A percentile compares a stretch with the other conserved stretches of the same genome.
Evolutionary conservation across 179 eudicot genomes (phyloP).

Genomic region (Silene coronaria): DNA sequence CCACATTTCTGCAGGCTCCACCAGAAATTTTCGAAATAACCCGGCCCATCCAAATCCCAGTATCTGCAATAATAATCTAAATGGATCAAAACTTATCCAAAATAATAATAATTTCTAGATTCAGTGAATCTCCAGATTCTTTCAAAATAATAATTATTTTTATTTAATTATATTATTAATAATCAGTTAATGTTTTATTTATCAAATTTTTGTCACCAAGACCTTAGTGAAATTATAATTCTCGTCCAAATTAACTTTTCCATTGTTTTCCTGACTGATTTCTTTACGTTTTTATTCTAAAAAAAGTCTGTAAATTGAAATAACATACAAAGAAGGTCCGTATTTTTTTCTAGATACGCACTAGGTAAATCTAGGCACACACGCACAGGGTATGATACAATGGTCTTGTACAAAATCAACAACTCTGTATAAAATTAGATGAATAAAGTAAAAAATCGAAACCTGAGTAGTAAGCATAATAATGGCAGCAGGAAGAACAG

Average conservation of each 20-base stretch:
- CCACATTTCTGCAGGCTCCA: slow-evolving; percentile 81
- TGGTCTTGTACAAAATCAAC: background rate
- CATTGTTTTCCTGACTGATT: background rate
- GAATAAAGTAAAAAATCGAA: background rate
- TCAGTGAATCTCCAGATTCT: too few relatives aligned
- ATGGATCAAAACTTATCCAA: background rate
- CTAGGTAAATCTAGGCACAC: too few relatives aligned
- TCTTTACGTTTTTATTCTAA: background rate
- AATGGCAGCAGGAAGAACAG: slow-evolving; percentile 57
- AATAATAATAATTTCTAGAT: too few relatives aligned
- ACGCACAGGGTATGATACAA: background rate
- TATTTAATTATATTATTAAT: too few relatives aligned
- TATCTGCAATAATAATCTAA: slow-evolving; percentile 30
- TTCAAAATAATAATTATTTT: too few relatives aligned
- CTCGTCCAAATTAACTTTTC: too few relatives aligned
- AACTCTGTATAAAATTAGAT: background rate
- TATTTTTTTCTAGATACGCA: too few relatives aligned
- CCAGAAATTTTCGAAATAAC: slow-evolving; percentile 54
- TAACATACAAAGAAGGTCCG: too few relatives aligned
- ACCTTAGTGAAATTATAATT: too few relatives aligned
- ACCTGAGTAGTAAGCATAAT: slow-evolving; percentile 85
- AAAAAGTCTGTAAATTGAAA: too few relatives aligned
- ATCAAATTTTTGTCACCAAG: too few relatives aligned
- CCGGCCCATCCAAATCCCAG: slow-evolving; percentile 83
- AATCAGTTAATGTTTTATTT: too few relatives aligned